Evolutionary conservation across 257 asterid genomes (phyloP), one percentile per base, ranked within the genome.

Genomic region (Salvia splendens): DNA sequence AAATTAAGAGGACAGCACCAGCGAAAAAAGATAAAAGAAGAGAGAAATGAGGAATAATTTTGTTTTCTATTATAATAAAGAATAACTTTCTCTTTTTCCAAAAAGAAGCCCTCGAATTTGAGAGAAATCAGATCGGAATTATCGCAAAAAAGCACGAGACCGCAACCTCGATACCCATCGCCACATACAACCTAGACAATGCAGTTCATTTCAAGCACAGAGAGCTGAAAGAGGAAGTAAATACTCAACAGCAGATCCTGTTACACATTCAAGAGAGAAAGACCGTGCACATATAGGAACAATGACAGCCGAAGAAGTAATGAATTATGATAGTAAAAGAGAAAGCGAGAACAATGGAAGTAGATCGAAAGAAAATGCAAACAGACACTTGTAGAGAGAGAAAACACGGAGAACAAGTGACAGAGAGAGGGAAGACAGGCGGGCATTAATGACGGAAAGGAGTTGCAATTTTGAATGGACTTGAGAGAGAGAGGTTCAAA

Each of bases 51-150:
- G 59, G 36, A 45, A 28, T 30, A 10, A 20, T 55, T 40, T 15
- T 56, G 54, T 35, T 58, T 64, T 65, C 66, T 47, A 73, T 40
- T 59, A 45, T 35, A 61, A 68, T n/a, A 62, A 48, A 62, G 64
- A 64, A 48, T 24, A 40, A 28, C 72, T 59, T 76, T 73, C 59
- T 33, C 81, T 62, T 70, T 57, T 65, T 54, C 65, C 58, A 33
- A 69, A 66, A 67, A 70, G 64, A 59, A 47, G 70, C 51, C 30
- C 30, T 24, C 64, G 78, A 72, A 70, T 79, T 62, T 67, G 47
- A 65, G 63, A 49, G 55, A 40, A 64, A 76, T 73, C 67, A 83
- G 85, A 87, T 80, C 94, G 87, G 73, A 72, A 83, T 82, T 71
- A 78, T 71, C 87, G 85, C 80, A 56, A 62, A 68, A 78, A 80